Conservation (phyloP, 2,329 filamentous ascomycete genomes). For the Aureobasidium zeae region DNA sequence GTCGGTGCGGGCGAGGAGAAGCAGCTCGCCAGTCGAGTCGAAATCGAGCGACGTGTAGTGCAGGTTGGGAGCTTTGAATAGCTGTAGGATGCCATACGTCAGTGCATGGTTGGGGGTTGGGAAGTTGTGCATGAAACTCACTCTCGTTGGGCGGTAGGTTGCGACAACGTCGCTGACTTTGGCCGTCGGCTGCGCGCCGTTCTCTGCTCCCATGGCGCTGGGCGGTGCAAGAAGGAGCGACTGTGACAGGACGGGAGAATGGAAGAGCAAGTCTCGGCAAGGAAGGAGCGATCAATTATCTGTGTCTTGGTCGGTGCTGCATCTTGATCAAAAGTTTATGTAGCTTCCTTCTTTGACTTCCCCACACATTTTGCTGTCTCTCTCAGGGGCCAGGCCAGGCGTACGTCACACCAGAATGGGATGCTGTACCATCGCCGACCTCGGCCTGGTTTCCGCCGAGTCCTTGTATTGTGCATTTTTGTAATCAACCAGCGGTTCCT, state of each 20-base stretch:
- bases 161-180: constrained; percentile 70
- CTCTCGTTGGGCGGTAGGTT: constrained; percentile 71
- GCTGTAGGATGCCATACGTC: constrained; percentile 25
- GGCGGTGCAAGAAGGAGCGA: not conserved
- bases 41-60: constrained; percentile 85
- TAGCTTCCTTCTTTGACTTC: no score
- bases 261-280: not conserved
- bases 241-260: no score
- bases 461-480: not conserved
- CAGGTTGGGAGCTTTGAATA: constrained; percentile 38
- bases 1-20: constrained; percentile 86
- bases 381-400: no score
- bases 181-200: constrained; percentile 28
- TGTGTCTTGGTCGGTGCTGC: no score
- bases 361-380: not conserved
- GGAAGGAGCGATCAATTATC: not conserved
- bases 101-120: constrained; percentile 13
- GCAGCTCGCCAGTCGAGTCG: constrained; percentile 85
- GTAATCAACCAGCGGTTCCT: no score
- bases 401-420: no score
- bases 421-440: not conserved
- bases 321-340: constrained; percentile 5
- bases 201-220: constrained; percentile 10
- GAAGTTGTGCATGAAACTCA: constrained; percentile 32
- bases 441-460: not conserved